A percentile compares a stretch with the other conserved stretches of the same genome.
Evolutionary conservation across 441 rosid species (phyloP).

Genomic region (Mallotus japonicus): DNA sequence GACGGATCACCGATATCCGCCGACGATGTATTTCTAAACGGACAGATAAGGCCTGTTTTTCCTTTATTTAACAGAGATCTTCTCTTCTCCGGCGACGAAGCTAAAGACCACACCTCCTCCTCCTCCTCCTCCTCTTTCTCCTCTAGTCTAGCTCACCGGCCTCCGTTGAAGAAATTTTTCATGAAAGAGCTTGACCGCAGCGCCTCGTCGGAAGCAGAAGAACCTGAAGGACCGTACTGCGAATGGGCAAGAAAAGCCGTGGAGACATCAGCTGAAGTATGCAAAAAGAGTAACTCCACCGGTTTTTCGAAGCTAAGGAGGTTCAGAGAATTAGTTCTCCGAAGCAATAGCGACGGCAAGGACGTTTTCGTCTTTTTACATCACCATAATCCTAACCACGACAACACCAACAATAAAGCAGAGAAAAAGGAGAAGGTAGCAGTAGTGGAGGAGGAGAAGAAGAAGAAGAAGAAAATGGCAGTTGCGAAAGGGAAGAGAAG

Average conservation of each 20-base stretch:
- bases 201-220: slow-evolving; percentile 23
- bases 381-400: not conserved
- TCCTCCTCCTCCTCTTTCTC: no score
- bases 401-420: not conserved
- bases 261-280: slow-evolving; percentile 41
- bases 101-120: not conserved
- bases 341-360: slow-evolving; percentile 82
- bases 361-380: slow-evolving; percentile 65
- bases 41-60: slow-evolving; percentile 72
- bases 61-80: slow-evolving; percentile 63
- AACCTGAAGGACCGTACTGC: slow-evolving; percentile 55
- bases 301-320: slow-evolving; percentile 83
- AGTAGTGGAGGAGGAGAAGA: no score
- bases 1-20: slow-evolving; percentile 63
- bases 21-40: slow-evolving; percentile 64
- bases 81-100: slow-evolving; percentile 24
- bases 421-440: slow-evolving; percentile 16
- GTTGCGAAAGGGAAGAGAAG: slow-evolving; percentile 28
- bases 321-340: slow-evolving; percentile 46
- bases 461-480: not conserved
- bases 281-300: slow-evolving; percentile 84
- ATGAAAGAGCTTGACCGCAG: slow-evolving; percentile 37
- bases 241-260: slow-evolving; percentile 50
- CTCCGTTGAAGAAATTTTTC: slow-evolving; percentile 52
- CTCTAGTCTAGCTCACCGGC: slow-evolving; percentile 19